Conservation (phyloP, 2,329 filamentous ascomycete species). For the Arthroderma uncinatum region DNA sequence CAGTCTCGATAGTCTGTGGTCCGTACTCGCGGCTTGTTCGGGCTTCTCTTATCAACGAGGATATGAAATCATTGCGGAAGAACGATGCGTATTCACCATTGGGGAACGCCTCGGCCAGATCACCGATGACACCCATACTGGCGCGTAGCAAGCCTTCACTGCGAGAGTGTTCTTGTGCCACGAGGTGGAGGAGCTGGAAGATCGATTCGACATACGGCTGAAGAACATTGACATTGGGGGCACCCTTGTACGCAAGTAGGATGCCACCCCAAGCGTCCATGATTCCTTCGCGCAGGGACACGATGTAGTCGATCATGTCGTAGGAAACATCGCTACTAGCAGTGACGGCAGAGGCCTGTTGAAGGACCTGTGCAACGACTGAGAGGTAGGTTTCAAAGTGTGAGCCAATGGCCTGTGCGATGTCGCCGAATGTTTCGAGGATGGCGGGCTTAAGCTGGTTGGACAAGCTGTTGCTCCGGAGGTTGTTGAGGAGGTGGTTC, state of each 20-base stretch:
- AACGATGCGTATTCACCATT: conserved; percentile 72
- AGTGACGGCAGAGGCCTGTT: conserved; percentile 79
- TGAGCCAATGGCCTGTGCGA: conserved; percentile 83
- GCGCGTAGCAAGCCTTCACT: conserved; percentile 86
- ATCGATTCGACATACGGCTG: conserved; percentile 72
- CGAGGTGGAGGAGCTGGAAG: conserved; percentile 72
- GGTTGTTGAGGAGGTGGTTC: conserved; percentile 90
- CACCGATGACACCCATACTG: conserved; percentile 95
- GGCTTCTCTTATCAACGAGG: conserved; percentile 79
- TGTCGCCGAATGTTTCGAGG: conserved; percentile 94
- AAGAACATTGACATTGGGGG: conserved; percentile 49
- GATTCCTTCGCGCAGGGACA: conserved; percentile 89
- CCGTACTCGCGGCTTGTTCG: conserved; percentile 80
- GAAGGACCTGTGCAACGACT: conserved; percentile 84
- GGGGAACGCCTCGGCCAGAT: conserved; percentile 87
- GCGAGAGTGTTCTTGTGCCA: conserved; percentile 72
- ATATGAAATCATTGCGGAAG: conserved; percentile 88
- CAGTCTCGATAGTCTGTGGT: conserved; percentile 78
- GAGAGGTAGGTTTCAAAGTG: conserved; percentile 88
- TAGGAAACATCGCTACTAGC: conserved; percentile 69
- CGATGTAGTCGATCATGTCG: conserved; percentile 94
- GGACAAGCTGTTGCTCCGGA: conserved; percentile 74
- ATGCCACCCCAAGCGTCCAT: conserved; percentile 99
- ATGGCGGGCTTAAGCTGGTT: conserved; percentile 99
- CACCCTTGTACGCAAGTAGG: conserved; percentile 82